A percentile compares a stretch with the other conserved stretches of the same genome.
Evolutionary conservation across 805 yeast genomes (phyloP).

Genomic region (Peterozyma xylosa): DNA sequence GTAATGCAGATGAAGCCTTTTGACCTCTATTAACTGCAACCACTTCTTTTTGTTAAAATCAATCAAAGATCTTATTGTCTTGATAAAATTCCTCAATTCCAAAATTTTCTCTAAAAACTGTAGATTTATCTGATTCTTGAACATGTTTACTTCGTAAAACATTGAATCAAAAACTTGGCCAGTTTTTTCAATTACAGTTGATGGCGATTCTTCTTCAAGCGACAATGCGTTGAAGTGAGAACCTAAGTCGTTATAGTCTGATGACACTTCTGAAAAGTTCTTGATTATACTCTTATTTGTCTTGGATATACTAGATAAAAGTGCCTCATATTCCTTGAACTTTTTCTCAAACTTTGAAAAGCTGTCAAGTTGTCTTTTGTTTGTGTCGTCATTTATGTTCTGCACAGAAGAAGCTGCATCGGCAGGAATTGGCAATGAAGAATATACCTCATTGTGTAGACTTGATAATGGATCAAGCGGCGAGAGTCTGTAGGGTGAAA

Average conservation of each 20-base stretch:
- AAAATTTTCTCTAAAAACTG: slow-evolving; percentile 24
- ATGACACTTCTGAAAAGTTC: slow-evolving; percentile 35
- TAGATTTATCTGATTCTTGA: slow-evolving; percentile 21
- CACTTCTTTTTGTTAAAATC: slow-evolving; percentile 25
- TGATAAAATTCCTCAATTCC: slow-evolving; percentile 24
- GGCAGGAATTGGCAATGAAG: slow-evolving; percentile 56
- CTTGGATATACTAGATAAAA: slow-evolving; percentile 22
- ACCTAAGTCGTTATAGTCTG: slow-evolving; percentile 46
- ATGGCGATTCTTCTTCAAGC: slow-evolving; percentile 28
- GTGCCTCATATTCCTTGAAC: slow-evolving; percentile 23
- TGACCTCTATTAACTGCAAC: slow-evolving; percentile 22
- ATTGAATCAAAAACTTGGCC: slow-evolving; percentile 82
- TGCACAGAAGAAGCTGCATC: slow-evolving; percentile 18
- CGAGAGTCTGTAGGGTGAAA: slow-evolving; percentile 47
- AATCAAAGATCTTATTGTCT: slow-evolving; percentile 21
- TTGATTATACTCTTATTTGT: slow-evolving; percentile 39
- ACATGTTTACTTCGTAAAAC: slow-evolving; percentile 40
- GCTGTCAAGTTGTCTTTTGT: slow-evolving; percentile 20
- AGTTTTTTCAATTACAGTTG: slow-evolving; percentile 54
- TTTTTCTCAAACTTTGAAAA: slow-evolving; percentile 21
- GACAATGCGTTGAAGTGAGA: slow-evolving; percentile 46
- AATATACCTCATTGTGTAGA: slow-evolving; percentile 49
- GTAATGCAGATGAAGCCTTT: slow-evolving; percentile 17
- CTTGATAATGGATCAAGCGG: slow-evolving; percentile 48
- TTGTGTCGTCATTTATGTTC: slow-evolving; percentile 13